Evolutionary conservation across 495 filamentous ascomycete species (phyloP).

Genomic region (Jackrogersella minutella): DNA sequence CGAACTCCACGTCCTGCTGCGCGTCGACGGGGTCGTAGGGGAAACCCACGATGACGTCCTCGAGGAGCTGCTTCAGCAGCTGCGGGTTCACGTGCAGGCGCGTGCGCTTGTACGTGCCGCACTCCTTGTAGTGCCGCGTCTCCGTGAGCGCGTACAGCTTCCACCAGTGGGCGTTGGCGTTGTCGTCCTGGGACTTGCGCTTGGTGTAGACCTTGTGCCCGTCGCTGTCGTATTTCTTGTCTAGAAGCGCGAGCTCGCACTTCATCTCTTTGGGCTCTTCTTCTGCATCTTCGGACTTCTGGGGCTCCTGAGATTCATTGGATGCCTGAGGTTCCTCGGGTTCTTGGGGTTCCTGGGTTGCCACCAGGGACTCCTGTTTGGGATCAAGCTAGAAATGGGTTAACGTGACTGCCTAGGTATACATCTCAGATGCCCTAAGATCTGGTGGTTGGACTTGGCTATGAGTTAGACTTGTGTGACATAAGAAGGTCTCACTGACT

Average conservation of each 20-base stretch:
- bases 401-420: neutral
- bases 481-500: constrained; percentile 6
- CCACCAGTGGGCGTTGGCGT: constrained; percentile 14
- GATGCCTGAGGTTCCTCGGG: neutral
- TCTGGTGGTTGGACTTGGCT: neutral
- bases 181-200: constrained; percentile 7
- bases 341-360: neutral
- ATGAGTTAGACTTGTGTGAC: neutral
- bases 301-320: neutral
- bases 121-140: constrained; percentile 21
- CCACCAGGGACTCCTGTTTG: neutral
- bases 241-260: constrained; percentile 24
- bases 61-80: constrained; percentile 44
- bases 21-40: constrained; percentile 27
- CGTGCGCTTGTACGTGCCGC: constrained; percentile 13
- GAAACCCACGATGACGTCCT: constrained; percentile 44
- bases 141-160: constrained; percentile 28
- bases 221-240: constrained; percentile 24
- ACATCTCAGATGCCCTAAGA: neutral
- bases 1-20: constrained; percentile 43
- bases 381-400: neutral
- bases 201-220: constrained; percentile 24
- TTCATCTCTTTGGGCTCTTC: constrained; percentile 16
- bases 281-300: neutral
- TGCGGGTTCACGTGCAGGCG: constrained; percentile 30